Conservation (phyloP, 129 eudicot species). For the Calendula officinalis region DNA sequence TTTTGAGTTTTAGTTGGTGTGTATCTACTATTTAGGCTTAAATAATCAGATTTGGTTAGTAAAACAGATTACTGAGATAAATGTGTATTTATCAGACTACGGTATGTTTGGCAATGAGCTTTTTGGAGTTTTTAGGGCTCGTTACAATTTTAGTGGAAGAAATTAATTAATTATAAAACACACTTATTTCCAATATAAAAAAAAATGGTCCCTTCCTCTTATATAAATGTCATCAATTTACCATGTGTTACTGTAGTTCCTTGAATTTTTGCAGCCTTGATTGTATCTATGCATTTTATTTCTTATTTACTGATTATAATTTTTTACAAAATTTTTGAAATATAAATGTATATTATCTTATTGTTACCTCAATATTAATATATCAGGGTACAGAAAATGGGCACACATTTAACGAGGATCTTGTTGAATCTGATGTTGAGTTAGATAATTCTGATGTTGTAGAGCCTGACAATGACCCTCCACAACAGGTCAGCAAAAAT, state of each 20-base stretch:
- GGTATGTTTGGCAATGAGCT: too few species aligned
- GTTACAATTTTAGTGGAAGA: too few species aligned
- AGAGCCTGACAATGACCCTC: slow-evolving; percentile 75
- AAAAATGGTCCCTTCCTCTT: too few species aligned
- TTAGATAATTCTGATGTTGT: slow-evolving; percentile 64
- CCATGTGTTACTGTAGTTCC: neutral
- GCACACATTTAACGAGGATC: slow-evolving; percentile 45
- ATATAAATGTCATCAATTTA: neutral
- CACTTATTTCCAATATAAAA: too few species aligned
- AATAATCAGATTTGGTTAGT: too few species aligned
- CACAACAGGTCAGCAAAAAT: slow-evolving; percentile 54
- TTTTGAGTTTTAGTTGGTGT: too few species aligned
- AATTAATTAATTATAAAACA: too few species aligned
- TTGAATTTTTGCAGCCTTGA: slow-evolving; percentile 11
- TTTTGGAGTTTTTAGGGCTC: too few species aligned
- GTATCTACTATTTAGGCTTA: too few species aligned
- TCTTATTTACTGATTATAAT: neutral
- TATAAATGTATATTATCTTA: neutral
- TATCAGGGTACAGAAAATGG: slow-evolving; percentile 46
- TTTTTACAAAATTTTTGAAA: neutral
- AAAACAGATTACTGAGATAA: too few species aligned
- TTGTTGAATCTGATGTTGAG: slow-evolving; percentile 83
- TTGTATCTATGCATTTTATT: neutral
- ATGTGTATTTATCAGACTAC: too few species aligned
- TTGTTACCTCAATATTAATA: neutral